These are phyloP conservation scores for Populus pruinosa DNA, from an alignment of 345 rosid genomes.

Conservation along the genomic window DNA sequence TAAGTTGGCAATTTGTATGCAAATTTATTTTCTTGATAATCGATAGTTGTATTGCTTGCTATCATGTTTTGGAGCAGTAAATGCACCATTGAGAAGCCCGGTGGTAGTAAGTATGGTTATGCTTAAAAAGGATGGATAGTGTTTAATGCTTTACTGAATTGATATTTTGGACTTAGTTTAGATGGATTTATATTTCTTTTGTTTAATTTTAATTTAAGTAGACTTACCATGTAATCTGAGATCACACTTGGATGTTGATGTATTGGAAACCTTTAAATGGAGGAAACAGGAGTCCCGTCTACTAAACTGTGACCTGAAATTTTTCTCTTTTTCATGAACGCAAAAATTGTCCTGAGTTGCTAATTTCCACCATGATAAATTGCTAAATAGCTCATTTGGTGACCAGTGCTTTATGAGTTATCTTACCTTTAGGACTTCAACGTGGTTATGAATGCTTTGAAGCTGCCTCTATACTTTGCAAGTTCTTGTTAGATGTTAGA, in stretches of 20 bases:
- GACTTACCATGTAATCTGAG: background rate
- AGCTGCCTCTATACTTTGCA: background rate
- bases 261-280: background rate
- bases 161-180: background rate
- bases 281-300: background rate
- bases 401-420: background rate
- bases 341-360: background rate
- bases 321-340: background rate
- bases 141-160: background rate
- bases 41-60: background rate
- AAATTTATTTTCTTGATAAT: background rate
- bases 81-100: background rate
- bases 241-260: background rate
- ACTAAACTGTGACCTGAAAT: background rate
- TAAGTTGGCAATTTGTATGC: background rate
- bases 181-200: background rate
- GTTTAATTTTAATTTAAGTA: background rate
- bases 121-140: background rate
- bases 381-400: background rate
- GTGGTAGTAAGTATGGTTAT: background rate
- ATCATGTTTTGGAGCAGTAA: background rate
- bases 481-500: background rate
- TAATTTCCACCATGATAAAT: background rate
- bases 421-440: background rate
- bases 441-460: background rate